Base-by-base conservation (phyloP, 2,329 filamentous ascomycete genomes). In the Cytospora piceicola region DNA sequence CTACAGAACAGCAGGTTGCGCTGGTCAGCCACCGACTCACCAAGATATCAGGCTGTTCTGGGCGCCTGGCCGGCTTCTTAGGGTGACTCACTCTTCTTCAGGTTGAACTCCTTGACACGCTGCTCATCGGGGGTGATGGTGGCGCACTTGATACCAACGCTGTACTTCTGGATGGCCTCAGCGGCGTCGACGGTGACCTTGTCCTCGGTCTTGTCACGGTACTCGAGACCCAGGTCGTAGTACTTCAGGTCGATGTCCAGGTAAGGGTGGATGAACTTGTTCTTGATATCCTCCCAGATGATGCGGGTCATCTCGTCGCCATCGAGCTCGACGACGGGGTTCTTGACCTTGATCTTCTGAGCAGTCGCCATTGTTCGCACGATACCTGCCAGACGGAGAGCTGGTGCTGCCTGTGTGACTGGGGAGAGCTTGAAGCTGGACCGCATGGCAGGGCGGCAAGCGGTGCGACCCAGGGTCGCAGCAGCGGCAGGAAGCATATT, bases 261-360 rank as follows among this genome's bases (percentile, higher is more conserved):
- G 83, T 95, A 97, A 64, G 94, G 94, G 82, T 90, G 85, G 81
- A 97, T 97, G 84, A 97, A 94, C 86, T 96, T 97, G 83, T 98
- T 92, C 87, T 97, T 97, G 87, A 99, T 99, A 80, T 92, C 89
- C 84, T 97, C 85, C 95, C 95, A 99, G 84, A 99, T 99, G 79
- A 99, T 94, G 75, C 95, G 87, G 74, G 95, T 99, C 95, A 98
- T 98, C 89, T 93, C 88, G 74, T 90, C 88, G 75, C 94, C 94
- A 78, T 98, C 94, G 75, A 98, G 88, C 84, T 98, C 95, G 79
- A 99, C 95, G 78, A 99, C 90, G 71, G 95, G 95, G 82, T 97
- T 98, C 89, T 96, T 94, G 84, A 99, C 95, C 88, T 96, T 95
- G 87, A 98, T 98, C 90, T 98, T 99, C 76, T 86, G 83, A 73